Percentiles rank a stretch among this genome's conserved stretches.
These are phyloP conservation scores for Lobulomyces angularis DNA, from an alignment of 192 early-diverging fungal genomes.

Conservation along the genomic window DNA sequence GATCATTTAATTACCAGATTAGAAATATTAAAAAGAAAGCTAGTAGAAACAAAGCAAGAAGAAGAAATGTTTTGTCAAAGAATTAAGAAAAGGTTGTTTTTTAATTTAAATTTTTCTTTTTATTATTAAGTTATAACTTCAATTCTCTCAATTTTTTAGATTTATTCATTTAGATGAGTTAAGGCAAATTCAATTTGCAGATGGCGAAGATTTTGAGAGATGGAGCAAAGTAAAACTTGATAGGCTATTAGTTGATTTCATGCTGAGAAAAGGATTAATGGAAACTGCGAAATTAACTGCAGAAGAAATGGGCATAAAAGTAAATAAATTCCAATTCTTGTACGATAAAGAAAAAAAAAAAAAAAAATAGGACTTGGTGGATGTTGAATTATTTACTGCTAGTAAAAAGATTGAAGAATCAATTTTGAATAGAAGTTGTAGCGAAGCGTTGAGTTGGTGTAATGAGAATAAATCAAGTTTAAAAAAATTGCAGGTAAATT, in stretches of 20 bases:
- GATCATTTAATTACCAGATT: slow-evolving; percentile 56
- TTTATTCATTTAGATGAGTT: slow-evolving; percentile 69
- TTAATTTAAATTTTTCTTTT: too few relatives aligned
- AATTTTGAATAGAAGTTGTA: slow-evolving; percentile 62
- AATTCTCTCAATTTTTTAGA: too few relatives aligned
- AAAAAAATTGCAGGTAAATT: slow-evolving; percentile 71
- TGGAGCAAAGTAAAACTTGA: slow-evolving; percentile 83
- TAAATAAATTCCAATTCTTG: slow-evolving; percentile 18
- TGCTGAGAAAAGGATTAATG: slow-evolving; percentile 76
- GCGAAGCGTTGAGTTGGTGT: slow-evolving; percentile 87
- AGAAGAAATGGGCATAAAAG: slow-evolving; percentile 46
- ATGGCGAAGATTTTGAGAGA: slow-evolving; percentile 59
- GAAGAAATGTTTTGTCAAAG: slow-evolving; percentile 57
- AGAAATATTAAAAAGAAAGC: slow-evolving; percentile 59
- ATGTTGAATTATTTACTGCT: slow-evolving; percentile 81
- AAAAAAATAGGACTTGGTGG: slow-evolving; percentile 63
- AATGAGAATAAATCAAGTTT: slow-evolving; percentile 78
- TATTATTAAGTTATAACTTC: too few relatives aligned
- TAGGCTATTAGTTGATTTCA: slow-evolving; percentile 87
- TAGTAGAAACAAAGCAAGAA: slow-evolving; percentile 62
- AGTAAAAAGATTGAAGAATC: slow-evolving; percentile 69
- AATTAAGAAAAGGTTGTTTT: slow-evolving; percentile 56
- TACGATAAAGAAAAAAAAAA: too few relatives aligned
- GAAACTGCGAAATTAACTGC: slow-evolving; percentile 53
- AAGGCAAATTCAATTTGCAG: slow-evolving; percentile 40